Percentiles rank a stretch among this genome's conserved stretches.
These are phyloP conservation scores for Nannochloropsis gaditana DNA, from an alignment of 108 stramenopile genomes.

Conservation along the genomic window DNA sequence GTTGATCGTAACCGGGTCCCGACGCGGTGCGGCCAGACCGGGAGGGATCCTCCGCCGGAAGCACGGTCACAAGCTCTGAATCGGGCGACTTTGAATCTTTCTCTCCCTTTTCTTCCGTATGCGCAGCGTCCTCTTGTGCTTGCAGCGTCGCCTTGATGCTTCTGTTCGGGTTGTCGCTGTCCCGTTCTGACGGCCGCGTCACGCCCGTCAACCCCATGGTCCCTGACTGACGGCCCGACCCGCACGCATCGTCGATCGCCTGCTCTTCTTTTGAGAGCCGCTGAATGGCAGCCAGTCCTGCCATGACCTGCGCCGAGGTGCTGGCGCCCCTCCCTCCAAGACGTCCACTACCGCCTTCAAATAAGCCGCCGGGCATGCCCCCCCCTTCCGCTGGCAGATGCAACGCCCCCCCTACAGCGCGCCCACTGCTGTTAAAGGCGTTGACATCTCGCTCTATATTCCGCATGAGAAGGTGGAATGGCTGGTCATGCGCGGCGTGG, in stretches of 20 bases:
- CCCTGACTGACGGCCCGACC: not conserved
- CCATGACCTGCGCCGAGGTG: slow-evolving; percentile 27
- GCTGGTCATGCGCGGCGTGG: slow-evolving; percentile 59
- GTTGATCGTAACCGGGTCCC: not conserved
- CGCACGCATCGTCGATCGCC: slow-evolving; percentile 40
- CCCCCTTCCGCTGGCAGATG: slow-evolving; percentile 14
- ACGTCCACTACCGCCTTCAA: slow-evolving; percentile 37
- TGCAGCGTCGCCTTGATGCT: not conserved
- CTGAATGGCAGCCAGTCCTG: slow-evolving; percentile 36
- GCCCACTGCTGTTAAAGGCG: slow-evolving; percentile 61
- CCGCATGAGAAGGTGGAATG: slow-evolving; percentile 67
- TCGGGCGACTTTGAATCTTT: not conserved
- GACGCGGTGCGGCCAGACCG: not conserved
- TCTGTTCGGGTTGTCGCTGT: not conserved
- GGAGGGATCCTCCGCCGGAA: not conserved
- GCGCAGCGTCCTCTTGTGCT: not conserved
- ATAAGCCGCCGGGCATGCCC: slow-evolving; percentile 25
- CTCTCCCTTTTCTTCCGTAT: not conserved
- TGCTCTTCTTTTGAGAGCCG: slow-evolving; percentile 40
- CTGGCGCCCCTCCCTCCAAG: slow-evolving; percentile 39
- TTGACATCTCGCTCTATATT: slow-evolving; percentile 61
- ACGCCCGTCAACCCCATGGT: not conserved
- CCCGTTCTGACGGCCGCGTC: not conserved
- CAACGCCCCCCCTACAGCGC: slow-evolving; percentile 5
- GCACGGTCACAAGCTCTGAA: not conserved